Evolutionary conservation across 768 basidiomycete genomes (phyloP).

Genomic region (Suillus placidus): DNA sequence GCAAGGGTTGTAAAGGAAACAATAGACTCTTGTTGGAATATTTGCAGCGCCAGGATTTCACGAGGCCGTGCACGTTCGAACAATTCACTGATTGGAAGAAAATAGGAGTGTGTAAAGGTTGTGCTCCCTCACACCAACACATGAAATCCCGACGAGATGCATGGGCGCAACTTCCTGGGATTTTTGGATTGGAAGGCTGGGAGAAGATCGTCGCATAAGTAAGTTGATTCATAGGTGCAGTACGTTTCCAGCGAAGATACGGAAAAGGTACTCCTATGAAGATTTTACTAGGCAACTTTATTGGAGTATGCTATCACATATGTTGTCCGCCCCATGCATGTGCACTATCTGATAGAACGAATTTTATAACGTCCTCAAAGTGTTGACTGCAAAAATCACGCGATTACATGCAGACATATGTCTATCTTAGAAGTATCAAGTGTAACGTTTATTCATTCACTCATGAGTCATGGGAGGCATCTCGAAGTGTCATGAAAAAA

Average conservation of each 20-base stretch:
- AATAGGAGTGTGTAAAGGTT: neutral
- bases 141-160: neutral
- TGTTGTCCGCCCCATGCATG: too few species aligned
- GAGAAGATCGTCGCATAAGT: neutral
- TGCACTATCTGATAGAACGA: neutral
- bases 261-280: neutral
- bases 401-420: neutral
- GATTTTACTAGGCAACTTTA: neutral
- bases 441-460: neutral
- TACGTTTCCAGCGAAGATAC: neutral
- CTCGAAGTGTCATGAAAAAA: neutral
- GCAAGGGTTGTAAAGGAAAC: neutral
- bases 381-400: neutral
- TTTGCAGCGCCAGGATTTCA: neutral
- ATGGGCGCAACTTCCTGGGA: neutral
- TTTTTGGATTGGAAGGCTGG: slow-evolving; percentile 3
- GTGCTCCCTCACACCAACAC: neutral
- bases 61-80: neutral
- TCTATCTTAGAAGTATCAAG: neutral
- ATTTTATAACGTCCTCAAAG: neutral
- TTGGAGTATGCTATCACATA: neutral
- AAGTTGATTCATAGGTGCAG: neutral
- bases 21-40: neutral
- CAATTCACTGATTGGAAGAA: neutral
- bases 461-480: neutral